A percentile compares a stretch with the other conserved stretches of the same genome.
These are phyloP conservation scores for Chaetoscypha palmicola DNA, from an alignment of 2,329 filamentous ascomycete genomes.

Conservation along the genomic window DNA sequence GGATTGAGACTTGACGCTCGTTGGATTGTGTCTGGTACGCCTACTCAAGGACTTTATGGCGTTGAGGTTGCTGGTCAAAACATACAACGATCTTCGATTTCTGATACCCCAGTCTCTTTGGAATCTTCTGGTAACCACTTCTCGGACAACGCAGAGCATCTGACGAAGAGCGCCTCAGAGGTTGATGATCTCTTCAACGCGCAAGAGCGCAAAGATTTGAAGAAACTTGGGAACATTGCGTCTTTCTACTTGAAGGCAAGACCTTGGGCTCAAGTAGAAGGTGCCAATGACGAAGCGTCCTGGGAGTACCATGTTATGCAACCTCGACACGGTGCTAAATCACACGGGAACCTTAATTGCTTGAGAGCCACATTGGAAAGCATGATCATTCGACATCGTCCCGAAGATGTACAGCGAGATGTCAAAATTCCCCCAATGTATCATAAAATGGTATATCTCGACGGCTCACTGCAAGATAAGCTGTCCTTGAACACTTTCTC, in stretches of 20 bases:
- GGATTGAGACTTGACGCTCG: slow-evolving; percentile 59
- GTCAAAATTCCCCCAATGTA: slow-evolving; percentile 62
- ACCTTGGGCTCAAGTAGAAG: slow-evolving; percentile 65
- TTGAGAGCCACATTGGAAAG: slow-evolving; percentile 66
- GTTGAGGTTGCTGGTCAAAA: too few relatives aligned
- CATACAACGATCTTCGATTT: slow-evolving; percentile 9
- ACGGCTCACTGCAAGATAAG: slow-evolving; percentile 80
- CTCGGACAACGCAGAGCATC: neutral
- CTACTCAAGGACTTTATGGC: slow-evolving; percentile 75
- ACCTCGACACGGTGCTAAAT: slow-evolving; percentile 42
- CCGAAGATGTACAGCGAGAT: slow-evolving; percentile 60
- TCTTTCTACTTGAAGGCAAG: slow-evolving; percentile 66
- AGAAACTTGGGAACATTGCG: slow-evolving; percentile 59
- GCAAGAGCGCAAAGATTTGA: slow-evolving; percentile 56
- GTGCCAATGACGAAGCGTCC: slow-evolving; percentile 49
- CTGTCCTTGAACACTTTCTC: slow-evolving; percentile 78
- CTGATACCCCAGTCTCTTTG: slow-evolving; percentile 4
- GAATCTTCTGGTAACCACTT: neutral
- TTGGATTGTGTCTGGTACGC: slow-evolving; percentile 89
- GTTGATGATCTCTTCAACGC: slow-evolving; percentile 19
- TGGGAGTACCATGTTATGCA: slow-evolving; percentile 71
- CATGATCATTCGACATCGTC: slow-evolving; percentile 72
- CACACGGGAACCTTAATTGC: slow-evolving; percentile 52
- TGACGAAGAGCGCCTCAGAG: neutral
- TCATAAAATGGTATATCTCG: slow-evolving; percentile 64